Percentiles rank a stretch among this genome's conserved stretches.
Conservation (phyloP, 805 yeast genomes). For the Candida qinlingensis region DNA sequence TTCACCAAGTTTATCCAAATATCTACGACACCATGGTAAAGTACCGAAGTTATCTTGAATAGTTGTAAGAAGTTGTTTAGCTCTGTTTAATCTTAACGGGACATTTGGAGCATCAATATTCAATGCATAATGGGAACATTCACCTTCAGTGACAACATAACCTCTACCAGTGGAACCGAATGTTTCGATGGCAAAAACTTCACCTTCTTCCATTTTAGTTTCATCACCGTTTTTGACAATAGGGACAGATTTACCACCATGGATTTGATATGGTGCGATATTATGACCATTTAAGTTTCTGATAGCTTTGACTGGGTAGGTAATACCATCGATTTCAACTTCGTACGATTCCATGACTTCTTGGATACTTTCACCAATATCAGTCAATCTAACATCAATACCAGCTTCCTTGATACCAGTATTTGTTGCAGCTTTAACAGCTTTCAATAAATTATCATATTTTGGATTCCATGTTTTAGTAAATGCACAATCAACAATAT, state of each 20-base stretch:
- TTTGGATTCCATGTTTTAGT: conserved; percentile 82
- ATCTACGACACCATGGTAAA: conserved; percentile 93
- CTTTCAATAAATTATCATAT: conserved; percentile 73
- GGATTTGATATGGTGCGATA: conserved; percentile 78
- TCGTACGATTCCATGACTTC: conserved; percentile 98
- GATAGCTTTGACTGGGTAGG: conserved; percentile 81
- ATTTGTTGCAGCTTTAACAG: conserved; percentile 90
- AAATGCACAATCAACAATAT: conserved; percentile 91
- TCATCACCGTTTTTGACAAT: conserved; percentile 89
- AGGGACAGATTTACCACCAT: conserved; percentile 95
- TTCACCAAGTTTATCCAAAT: conserved; percentile 86
- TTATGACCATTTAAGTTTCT: conserved; percentile 93
- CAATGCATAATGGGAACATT: conserved; percentile 88
- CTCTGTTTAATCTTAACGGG: conserved; percentile 56
- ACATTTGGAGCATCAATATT: conserved; percentile 43
- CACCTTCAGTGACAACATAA: conserved; percentile 80
- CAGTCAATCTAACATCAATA: conserved; percentile 90
- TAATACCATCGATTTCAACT: conserved; percentile 82
- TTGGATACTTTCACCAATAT: conserved; percentile 92
- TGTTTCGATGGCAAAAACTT: conserved; percentile 95
- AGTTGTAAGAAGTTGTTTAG: conserved; percentile 60
- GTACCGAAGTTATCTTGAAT: conserved; percentile 88
- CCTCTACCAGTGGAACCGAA: conserved; percentile 97
- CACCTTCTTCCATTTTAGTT: conserved; percentile 99
- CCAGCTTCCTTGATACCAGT: conserved; percentile 93